Base-by-base conservation (phyloP, 208 protist genomes). In the Crithidia fasciculata region DNA sequence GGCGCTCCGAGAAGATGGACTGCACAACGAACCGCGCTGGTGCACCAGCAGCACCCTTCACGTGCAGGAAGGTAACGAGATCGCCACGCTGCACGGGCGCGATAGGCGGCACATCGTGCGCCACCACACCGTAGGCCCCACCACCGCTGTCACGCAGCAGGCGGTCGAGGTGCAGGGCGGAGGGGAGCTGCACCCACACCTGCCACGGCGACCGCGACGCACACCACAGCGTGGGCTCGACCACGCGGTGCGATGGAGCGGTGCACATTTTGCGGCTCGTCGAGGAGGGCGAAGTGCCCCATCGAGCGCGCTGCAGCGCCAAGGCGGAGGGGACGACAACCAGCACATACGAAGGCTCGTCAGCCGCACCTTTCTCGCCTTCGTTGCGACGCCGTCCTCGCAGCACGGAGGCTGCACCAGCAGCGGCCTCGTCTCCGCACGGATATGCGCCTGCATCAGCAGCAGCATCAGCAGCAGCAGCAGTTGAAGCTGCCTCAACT, bases 41-140 rank as follows among this genome's bases (percentile, higher is more conserved):
- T 41, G 60, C 49, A 16, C 41, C 37, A 41, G 12, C 12, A 4
- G 36, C 50, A 18, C 28, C n/a, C n/a, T 19, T 13, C 39, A 49
- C 18, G 54, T 63, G 58, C 10, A 41, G 78, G 8, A 91, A 88
- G n/a, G 85, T 56, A 3, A 89, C 65, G 5, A 91, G 57, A 58
- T 91, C 86, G 10, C 86, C 86, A 0, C 79, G 71, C 62, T 89
- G 81, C 43, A 91, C 44, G 4, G 86, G 78, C 0, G 81, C 75
- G 2, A 47, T 47, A n/a, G 80, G 74, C 8, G 86, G 83, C 81
- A 88, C 62, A 15, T 74, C 78, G 16, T 82, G 66, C 8, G 72
- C 74, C 10, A 91, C 81, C 45, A 85, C 62, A 3, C 81, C 86
- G 66, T 81, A 81, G 47, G 72, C 68, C 3, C 83, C 81, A n/a